Evolutionary conservation across 2,329 filamentous ascomycete species (phyloP).

Genomic region (Aspergillus nomiae): DNA sequence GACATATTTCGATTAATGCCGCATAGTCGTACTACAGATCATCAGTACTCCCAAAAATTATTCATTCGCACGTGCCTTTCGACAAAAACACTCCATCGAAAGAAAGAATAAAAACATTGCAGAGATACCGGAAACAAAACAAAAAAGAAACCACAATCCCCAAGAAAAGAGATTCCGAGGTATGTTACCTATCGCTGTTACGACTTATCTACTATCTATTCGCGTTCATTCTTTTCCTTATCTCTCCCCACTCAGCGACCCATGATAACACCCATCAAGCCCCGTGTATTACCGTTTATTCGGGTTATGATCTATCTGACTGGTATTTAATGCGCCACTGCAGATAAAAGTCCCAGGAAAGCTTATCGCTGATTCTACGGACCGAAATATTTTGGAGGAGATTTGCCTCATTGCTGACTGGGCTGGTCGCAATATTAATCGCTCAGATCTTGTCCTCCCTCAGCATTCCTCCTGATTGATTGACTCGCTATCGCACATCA

Average conservation of each 20-base stretch:
- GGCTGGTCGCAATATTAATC: constrained; percentile 11
- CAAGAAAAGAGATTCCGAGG: constrained; percentile 1
- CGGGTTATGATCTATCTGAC: constrained; percentile 23
- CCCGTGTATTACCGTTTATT: constrained; percentile 10
- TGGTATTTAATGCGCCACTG: constrained; percentile 16
- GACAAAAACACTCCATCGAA: not conserved
- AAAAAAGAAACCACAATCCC: not conserved
- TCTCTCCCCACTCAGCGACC: constrained; percentile 27
- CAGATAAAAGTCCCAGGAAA: constrained; percentile 17
- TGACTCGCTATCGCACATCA: constrained; percentile 10
- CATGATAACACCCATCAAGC: constrained; percentile 21
- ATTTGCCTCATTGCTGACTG: constrained; percentile 21
- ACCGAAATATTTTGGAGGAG: constrained; percentile 17
- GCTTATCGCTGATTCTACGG: constrained; percentile 23
- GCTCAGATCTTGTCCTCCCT: constrained; percentile 16
- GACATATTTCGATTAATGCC: constrained; percentile 21
- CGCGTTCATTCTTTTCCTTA: constrained; percentile 19
- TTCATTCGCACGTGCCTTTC: constrained; percentile 9
- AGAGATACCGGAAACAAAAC: not conserved
- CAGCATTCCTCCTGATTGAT: constrained; percentile 15
- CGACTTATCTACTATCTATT: not conserved
- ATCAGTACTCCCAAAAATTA: constrained; percentile 7
- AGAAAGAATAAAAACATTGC: constrained; percentile 2
- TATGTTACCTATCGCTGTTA: constrained; percentile 7
- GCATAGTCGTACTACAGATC: constrained; percentile 10